phyloP scores from a whole-genome alignment of 75 land plant genomes.

The Cupressus sempervirens region DNA sequence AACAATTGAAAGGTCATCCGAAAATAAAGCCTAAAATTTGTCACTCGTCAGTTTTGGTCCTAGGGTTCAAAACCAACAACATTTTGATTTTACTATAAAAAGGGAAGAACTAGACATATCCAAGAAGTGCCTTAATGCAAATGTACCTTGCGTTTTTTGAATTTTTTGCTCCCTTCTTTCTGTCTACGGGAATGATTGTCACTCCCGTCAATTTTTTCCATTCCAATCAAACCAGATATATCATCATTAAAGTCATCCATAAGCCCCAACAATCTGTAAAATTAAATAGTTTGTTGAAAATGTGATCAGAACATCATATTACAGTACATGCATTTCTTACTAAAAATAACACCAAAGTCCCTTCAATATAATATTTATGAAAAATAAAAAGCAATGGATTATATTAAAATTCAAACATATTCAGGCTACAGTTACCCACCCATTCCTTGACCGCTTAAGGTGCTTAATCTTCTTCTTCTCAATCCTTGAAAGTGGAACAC shows the following conservation, averaged over 20 bases:
- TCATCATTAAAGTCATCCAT: conserved; percentile 74
- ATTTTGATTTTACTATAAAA: neutral
- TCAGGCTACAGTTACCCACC: conserved; percentile 41
- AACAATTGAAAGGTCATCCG: neutral
- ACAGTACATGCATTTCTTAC: neutral
- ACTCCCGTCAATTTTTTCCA: conserved; percentile 23
- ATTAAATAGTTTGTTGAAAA: conserved; percentile 2
- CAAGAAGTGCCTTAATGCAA: neutral
- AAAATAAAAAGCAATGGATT: neutral
- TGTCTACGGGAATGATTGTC: conserved; percentile 9
- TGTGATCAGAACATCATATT: neutral
- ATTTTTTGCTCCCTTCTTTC: conserved; percentile 20
- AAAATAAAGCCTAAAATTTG: neutral
- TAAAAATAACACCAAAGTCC: neutral
- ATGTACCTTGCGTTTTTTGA: conserved; percentile 54
- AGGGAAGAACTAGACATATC: neutral
- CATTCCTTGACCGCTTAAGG: conserved; percentile 70
- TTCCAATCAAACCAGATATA: conserved; percentile 36
- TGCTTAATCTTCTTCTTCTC: conserved; percentile 80
- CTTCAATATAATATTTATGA: neutral
- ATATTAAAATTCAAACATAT: neutral
- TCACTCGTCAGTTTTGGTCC: neutral
- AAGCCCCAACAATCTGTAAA: conserved; percentile 56
- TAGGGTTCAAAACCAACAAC: neutral
- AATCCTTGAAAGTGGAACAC: conserved; percentile 78